Percentiles rank a stretch among this genome's conserved stretches.
These are phyloP conservation scores for Populus tomentosa DNA, from an alignment of 441 rosid genomes.

Conservation along the genomic window DNA sequence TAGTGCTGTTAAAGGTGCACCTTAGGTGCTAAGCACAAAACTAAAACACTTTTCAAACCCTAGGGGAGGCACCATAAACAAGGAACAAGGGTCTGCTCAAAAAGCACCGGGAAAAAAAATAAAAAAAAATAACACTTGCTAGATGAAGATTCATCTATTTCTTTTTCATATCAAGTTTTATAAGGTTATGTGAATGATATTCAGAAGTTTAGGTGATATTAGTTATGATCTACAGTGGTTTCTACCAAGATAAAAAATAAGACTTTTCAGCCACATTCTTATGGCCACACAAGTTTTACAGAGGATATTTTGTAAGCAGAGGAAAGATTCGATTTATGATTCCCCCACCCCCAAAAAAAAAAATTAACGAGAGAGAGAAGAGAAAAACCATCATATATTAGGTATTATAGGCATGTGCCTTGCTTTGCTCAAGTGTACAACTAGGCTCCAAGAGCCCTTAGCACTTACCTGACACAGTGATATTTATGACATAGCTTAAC, in stretches of 20 bases:
- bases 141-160: not conserved
- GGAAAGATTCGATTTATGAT: not conserved
- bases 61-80: not conserved
- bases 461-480: too few relatives aligned
- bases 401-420: not conserved
- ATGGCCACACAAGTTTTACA: too few relatives aligned
- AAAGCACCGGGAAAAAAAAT: not conserved
- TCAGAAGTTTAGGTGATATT: not conserved
- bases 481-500: too few relatives aligned
- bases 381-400: too few relatives aligned
- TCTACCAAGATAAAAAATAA: too few relatives aligned
- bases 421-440: too few relatives aligned
- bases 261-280: not conserved
- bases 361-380: too few relatives aligned
- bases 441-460: too few relatives aligned
- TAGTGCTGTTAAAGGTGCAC: not conserved
- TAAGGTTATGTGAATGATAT: not conserved
- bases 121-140: not conserved
- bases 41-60: not conserved
- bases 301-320: not conserved
- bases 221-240: not conserved
- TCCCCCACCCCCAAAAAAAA: not conserved
- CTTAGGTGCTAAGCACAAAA: not conserved
- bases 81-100: not conserved
- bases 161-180: not conserved